Conservation (phyloP, 2,329 filamentous ascomycete genomes). For the Tothia fuscella region DNA sequence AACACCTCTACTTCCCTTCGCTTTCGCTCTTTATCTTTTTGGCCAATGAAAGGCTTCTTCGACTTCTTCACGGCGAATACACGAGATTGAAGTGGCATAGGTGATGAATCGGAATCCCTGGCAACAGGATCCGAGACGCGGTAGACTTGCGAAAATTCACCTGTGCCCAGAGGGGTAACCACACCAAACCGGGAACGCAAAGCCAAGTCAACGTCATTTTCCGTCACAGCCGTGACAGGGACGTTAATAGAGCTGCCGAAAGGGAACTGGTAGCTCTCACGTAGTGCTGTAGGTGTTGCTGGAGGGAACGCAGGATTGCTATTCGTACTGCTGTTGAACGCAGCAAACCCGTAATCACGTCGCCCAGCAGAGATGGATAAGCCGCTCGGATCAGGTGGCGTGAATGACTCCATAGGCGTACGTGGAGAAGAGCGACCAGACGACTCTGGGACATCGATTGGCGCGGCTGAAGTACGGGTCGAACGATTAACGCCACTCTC, state of each 20-base stretch:
- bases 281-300: conserved; percentile 67
- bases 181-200: conserved; percentile 67
- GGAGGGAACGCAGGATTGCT: conserved; percentile 44
- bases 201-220: conserved; percentile 62
- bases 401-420: conserved; percentile 65
- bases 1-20: conserved; percentile 74
- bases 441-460: background rate
- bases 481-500: too few relatives aligned
- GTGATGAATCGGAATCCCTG: conserved; percentile 17
- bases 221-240: conserved; percentile 46
- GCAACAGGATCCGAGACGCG: conserved; percentile 49
- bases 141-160: conserved; percentile 91
- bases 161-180: conserved; percentile 68
- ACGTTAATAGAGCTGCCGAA: conserved; percentile 22
- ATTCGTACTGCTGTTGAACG: conserved; percentile 26
- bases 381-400: conserved; percentile 68
- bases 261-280: conserved; percentile 43
- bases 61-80: conserved; percentile 94
- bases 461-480: too few relatives aligned
- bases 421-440: conserved; percentile 47
- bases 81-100: conserved; percentile 19
- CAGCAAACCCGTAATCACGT: conserved; percentile 15
- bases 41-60: conserved; percentile 64
- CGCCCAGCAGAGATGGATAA: conserved; percentile 65
- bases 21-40: conserved; percentile 69